phyloP scores from a whole-genome alignment of 2,329 filamentous ascomycete genomes.

The Talaromyces sp. region DNA sequence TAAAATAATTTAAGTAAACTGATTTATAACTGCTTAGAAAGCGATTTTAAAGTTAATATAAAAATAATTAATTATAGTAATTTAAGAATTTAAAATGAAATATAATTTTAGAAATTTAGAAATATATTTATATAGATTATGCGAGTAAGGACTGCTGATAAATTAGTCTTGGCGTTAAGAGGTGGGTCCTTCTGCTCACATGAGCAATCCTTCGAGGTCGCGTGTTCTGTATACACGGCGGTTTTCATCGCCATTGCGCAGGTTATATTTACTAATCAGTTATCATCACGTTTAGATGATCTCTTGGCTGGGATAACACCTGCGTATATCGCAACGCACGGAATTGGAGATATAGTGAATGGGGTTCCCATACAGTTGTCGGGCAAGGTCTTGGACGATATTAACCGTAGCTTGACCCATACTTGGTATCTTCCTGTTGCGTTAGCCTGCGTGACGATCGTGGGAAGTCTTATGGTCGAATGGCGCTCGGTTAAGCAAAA shows the following conservation, averaged over 20 bases:
- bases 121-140: no score
- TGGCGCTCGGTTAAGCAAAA: slow-evolving; percentile 3
- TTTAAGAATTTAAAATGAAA: no score
- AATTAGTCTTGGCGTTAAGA: no score
- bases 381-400: slow-evolving; percentile 15
- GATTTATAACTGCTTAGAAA: no score
- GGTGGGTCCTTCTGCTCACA: no score
- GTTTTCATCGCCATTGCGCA: slow-evolving; percentile 51
- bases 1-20: no score
- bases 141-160: no score
- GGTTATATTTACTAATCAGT: slow-evolving; percentile 47
- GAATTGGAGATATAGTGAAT: slow-evolving; percentile 17
- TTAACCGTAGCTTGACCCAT: slow-evolving; percentile 16
- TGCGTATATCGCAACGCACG: slow-evolving; percentile 13
- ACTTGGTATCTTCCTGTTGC: slow-evolving; percentile 12
- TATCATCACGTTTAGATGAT: slow-evolving; percentile 23
- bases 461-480: slow-evolving; percentile 18
- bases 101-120: no score
- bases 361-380: slow-evolving; percentile 9
- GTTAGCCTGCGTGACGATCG: slow-evolving; percentile 6
- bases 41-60: no score
- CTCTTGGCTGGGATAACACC: slow-evolving; percentile 14
- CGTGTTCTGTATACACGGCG: no score
- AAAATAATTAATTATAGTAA: no score
- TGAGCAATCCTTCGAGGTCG: no score